Conservation (phyloP, 108 stramenopile species). For the Mediolabrus comicus region DNA sequence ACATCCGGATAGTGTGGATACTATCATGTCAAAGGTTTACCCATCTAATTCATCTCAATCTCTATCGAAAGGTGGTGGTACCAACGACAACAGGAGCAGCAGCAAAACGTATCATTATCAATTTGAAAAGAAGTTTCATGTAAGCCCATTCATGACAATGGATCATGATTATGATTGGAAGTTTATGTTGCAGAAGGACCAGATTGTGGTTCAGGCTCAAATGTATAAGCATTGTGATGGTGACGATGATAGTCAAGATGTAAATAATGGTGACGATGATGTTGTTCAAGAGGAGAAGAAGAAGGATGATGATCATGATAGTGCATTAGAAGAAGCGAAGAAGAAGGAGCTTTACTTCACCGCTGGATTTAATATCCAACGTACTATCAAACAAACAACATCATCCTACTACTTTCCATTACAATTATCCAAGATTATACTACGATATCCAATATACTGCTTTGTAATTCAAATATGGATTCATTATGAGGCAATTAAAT, state of each 20-base stretch:
- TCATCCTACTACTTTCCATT: slow-evolving; percentile 47
- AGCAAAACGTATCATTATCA: slow-evolving; percentile 45
- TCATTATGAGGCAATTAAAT: slow-evolving; percentile 75
- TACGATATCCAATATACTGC: slow-evolving; percentile 75
- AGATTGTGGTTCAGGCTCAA: slow-evolving; percentile 30
- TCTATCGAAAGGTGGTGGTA: not conserved
- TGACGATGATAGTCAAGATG: not conserved
- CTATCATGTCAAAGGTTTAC: slow-evolving; percentile 17
- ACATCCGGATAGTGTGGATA: slow-evolving; percentile 72
- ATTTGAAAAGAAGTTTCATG: slow-evolving; percentile 91
- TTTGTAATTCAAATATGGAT: slow-evolving; percentile 87
- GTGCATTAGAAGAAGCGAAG: slow-evolving; percentile 6
- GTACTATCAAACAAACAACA: slow-evolving; percentile 1
- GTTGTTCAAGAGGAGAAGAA: not conserved
- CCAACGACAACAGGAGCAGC: too few relatives aligned
- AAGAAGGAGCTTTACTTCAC: slow-evolving; percentile 42
- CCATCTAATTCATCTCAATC: not conserved
- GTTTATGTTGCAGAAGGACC: slow-evolving; percentile 45
- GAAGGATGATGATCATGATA: not conserved
- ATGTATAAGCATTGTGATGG: slow-evolving; percentile 13
- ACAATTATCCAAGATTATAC: slow-evolving; percentile 48
- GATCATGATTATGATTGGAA: slow-evolving; percentile 91
- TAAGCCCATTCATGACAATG: slow-evolving; percentile 99
- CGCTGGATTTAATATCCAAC: slow-evolving; percentile 40
- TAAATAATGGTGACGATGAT: not conserved